phyloP scores from a whole-genome alignment of 2,329 filamentous ascomycete genomes.

The Clonostachys chloroleuca region DNA sequence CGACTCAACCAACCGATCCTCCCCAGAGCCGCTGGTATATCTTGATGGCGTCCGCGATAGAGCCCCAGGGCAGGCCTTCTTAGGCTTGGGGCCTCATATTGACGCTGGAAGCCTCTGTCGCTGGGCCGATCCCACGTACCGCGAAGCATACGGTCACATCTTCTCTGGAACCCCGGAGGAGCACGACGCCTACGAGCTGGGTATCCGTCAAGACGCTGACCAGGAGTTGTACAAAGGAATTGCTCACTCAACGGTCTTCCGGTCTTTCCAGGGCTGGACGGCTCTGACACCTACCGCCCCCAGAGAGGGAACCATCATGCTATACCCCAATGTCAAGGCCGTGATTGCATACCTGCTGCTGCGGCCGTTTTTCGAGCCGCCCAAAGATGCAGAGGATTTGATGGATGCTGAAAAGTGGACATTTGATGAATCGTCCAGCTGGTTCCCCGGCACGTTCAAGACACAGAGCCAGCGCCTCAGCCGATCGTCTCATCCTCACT shows the following conservation, averaged over 20 bases:
- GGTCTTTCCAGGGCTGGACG: slow-evolving; percentile 35
- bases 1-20: slow-evolving; percentile 16
- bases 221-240: slow-evolving; percentile 24
- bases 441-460: slow-evolving; percentile 28
- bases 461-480: slow-evolving; percentile 7
- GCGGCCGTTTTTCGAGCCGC: slow-evolving; percentile 32
- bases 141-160: slow-evolving; percentile 25
- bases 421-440: slow-evolving; percentile 17
- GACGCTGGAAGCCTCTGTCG: slow-evolving; percentile 35
- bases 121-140: slow-evolving; percentile 32
- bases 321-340: slow-evolving; percentile 29
- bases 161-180: slow-evolving; percentile 26
- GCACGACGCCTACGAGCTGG: slow-evolving; percentile 29
- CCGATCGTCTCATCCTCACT: slow-evolving; percentile 27
- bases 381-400: slow-evolving; percentile 15
- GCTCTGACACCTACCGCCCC: slow-evolving; percentile 26
- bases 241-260: slow-evolving; percentile 28
- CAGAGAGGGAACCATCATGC: slow-evolving; percentile 27
- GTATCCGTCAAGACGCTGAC: slow-evolving; percentile 22
- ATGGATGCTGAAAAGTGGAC: slow-evolving; percentile 30
- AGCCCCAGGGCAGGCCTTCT: slow-evolving; percentile 26
- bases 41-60: slow-evolving; percentile 31
- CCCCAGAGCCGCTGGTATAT: slow-evolving; percentile 29
- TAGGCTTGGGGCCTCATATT: slow-evolving; percentile 35
- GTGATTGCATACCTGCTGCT: slow-evolving; percentile 32